Evolutionary conservation across 2,329 filamentous ascomycete species (phyloP).

Genomic region (Teratosphaeria nubilosa): DNA sequence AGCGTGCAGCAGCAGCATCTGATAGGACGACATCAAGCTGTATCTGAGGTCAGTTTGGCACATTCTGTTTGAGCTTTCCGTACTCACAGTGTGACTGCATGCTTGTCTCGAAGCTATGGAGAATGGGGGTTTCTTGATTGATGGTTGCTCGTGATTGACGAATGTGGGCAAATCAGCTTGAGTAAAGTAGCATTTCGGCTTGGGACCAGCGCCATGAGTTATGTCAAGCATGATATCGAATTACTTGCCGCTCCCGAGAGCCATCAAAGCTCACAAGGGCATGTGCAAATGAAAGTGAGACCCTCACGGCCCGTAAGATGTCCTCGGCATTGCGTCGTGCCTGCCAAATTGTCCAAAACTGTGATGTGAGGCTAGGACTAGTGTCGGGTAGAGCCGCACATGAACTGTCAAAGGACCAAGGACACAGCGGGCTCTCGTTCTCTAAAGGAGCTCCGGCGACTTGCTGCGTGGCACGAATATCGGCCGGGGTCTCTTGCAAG

Average conservation of each 20-base stretch:
- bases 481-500: no score
- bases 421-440: no score
- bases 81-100: constrained; percentile 54
- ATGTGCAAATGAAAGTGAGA: background rate
- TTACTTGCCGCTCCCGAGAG: background rate
- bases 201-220: constrained; percentile 7
- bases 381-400: background rate
- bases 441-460: no score
- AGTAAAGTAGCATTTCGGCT: constrained; percentile 61
- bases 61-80: no score
- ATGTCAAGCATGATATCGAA: constrained; percentile 3
- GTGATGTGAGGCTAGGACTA: background rate
- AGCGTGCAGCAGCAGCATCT: constrained; percentile 1
- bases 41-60: background rate
- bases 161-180: constrained; percentile 56
- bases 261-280: background rate
- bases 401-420: no score
- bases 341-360: background rate
- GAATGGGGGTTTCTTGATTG: constrained; percentile 68
- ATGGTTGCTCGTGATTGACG: constrained; percentile 59
- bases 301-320: no score
- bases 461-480: no score
- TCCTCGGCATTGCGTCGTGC: background rate
- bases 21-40: constrained; percentile 66
- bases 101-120: constrained; percentile 53